phyloP scores from a whole-genome alignment of 495 filamentous ascomycete genomes.

The Acidiella bohemica region DNA sequence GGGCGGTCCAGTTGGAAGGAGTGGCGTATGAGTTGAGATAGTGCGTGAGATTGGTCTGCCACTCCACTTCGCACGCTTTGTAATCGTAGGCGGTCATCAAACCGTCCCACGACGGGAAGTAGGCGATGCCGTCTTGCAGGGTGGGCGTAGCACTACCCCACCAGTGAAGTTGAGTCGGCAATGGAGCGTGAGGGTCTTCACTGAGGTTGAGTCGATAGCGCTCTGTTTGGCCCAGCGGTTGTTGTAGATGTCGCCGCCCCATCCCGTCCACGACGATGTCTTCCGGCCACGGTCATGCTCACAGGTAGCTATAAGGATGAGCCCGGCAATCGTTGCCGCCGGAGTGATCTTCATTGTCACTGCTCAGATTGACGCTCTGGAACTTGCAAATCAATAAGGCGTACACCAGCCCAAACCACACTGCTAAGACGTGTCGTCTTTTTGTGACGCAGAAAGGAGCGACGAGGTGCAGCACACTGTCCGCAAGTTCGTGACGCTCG shows the following conservation, averaged over 20 bases:
- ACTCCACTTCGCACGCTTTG: neutral
- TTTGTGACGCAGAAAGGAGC: too few species aligned
- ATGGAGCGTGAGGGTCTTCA: neutral
- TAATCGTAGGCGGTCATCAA: neutral
- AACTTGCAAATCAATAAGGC: too few species aligned
- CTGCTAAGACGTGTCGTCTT: too few species aligned
- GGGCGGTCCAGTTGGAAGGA: neutral
- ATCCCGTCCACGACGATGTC: neutral
- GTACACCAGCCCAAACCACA: too few species aligned
- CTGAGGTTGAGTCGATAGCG: neutral
- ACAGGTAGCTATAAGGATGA: too few species aligned
- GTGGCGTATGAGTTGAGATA: neutral
- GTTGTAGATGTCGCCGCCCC: neutral
- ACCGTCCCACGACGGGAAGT: neutral
- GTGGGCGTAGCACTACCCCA: neutral
- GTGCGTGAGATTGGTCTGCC: neutral
- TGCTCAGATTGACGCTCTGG: too few species aligned
- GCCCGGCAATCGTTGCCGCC: too few species aligned
- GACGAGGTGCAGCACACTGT: too few species aligned
- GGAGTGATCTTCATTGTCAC: too few species aligned
- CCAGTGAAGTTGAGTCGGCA: neutral
- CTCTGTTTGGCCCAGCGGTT: neutral
- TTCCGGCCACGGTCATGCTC: too few species aligned
- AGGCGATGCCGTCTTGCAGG: neutral
- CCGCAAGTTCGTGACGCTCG: too few species aligned